Percentiles rank a stretch among this genome's conserved stretches.
Conservation (phyloP, 805 yeast species). For the Saccharomycopsis schoenii region DNA sequence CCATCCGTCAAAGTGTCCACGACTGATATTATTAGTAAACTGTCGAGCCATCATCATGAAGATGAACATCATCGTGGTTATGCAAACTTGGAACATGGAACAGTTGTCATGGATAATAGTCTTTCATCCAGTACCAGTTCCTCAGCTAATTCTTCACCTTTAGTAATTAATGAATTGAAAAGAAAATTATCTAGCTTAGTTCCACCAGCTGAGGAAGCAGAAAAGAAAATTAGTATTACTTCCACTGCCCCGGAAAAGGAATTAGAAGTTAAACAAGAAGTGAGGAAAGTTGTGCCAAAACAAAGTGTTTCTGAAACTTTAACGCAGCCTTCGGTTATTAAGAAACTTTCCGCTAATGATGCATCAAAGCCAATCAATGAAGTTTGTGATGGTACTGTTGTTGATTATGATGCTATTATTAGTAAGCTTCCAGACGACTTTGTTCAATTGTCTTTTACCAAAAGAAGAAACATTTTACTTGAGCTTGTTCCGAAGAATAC, state of each 20-base stretch:
- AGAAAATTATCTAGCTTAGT: background rate
- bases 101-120: slow-evolving; percentile 13
- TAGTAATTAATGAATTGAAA: slow-evolving; percentile 8
- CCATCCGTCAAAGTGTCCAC: background rate
- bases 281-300: background rate
- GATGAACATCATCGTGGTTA: background rate
- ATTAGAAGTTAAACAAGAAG: background rate
- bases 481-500: slow-evolving; percentile 28
- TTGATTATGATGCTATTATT: slow-evolving; percentile 22
- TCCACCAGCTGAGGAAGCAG: background rate
- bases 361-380: background rate
- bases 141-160: slow-evolving; percentile 10
- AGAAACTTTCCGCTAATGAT: background rate
- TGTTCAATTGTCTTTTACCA: slow-evolving; percentile 49
- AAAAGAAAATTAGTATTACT: background rate
- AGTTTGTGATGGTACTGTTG: slow-evolving; percentile 21
- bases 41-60: background rate
- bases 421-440: slow-evolving; percentile 41
- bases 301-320: too few species aligned
- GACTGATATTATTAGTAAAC: background rate
- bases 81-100: slow-evolving; percentile 14
- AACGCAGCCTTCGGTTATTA: background rate
- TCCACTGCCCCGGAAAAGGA: background rate
- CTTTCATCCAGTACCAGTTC: slow-evolving; percentile 10
- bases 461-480: slow-evolving; percentile 36